A percentile compares a stretch with the other conserved stretches of the same genome.
phyloP scores from a whole-genome alignment of 176 grass and related monocot species.

The Oryza meridionalis region DNA sequence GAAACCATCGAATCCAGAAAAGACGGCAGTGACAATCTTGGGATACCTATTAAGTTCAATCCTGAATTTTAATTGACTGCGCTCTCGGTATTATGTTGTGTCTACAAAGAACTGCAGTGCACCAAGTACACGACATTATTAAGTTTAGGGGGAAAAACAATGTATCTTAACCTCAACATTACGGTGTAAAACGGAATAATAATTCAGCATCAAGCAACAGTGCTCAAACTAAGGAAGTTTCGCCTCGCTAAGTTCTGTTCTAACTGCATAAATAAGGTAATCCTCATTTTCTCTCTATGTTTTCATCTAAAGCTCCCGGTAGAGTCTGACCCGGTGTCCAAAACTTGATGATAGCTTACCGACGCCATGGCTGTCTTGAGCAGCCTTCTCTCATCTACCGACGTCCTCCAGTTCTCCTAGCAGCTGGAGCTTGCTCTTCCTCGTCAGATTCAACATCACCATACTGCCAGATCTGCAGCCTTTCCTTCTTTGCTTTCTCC shows the following conservation, averaged over 20 bases:
- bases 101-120: conserved; percentile 50
- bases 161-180: conserved; percentile 50
- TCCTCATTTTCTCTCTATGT: conserved; percentile 30
- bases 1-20: background rate
- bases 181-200: conserved; percentile 42
- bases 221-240: conserved; percentile 43
- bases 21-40: background rate
- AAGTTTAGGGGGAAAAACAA: conserved; percentile 52
- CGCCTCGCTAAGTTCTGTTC: conserved; percentile 43
- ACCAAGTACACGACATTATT: conserved; percentile 47
- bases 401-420: conserved; percentile 59
- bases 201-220: conserved; percentile 13
- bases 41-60: conserved; percentile 1
- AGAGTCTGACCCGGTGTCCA: conserved; percentile 35
- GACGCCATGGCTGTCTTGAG: background rate
- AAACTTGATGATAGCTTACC: conserved; percentile 56
- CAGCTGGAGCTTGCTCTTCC: conserved; percentile 62
- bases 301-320: conserved; percentile 45
- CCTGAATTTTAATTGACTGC: conserved; percentile 44
- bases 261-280: conserved; percentile 53
- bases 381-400: conserved; percentile 39
- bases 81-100: conserved; percentile 40
- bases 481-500: conserved; percentile 70
- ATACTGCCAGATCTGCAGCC: conserved; percentile 66
- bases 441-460: conserved; percentile 77